Base-by-base conservation (phyloP, 805 yeast genomes). In the Pichia rugopelliculosa region DNA sequence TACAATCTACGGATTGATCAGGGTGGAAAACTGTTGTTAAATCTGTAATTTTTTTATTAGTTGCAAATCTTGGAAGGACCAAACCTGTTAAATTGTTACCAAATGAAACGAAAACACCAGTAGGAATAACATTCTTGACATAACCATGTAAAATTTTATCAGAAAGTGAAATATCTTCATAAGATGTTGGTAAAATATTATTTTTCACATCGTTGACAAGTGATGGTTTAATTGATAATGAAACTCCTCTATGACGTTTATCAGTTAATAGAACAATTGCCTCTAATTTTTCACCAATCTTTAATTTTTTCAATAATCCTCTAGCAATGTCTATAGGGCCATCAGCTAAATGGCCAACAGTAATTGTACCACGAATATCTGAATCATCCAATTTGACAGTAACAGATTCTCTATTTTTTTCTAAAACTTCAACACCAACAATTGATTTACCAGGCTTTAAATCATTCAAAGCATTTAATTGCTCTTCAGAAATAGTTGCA, bases 81-180 rank as follows among this genome's bases (percentile, higher is more conserved):
- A 91, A 73, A 45, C 97, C 98, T 27, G 87, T 86, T 53, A 91
- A 76, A 46, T 76, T 77, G 53, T 85, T 84, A 48, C 82, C 87
- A 65, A 91, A 91, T 0, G 83, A 77, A 49, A 91, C 84, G 61
- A 91, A 91, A 12, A 88, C 71, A 54, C 98, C 98, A 60, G 75
- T 74, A 40, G 74, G 75, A n/a, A 95, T 86, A 18, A 84, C 78
- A 18, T 89, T 82, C 55, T 80, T 84, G 36, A 91, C 79, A 61
- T 73, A 90, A 39, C 98, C 99, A 48, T 77, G 74, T 45, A 87
- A 65, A 25, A 69, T 58, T 22, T 68, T 68, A 39, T 69, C 68
- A 10, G 78, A 75, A 13, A 72, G 67, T 36, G 66, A 58, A 41
- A 89, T 70, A 37, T 86, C 95, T 17, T 72, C 70, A 58, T 79